Evolutionary conservation across 75 land plant genomes (phyloP).

Genomic region (Cupressus sempervirens): DNA sequence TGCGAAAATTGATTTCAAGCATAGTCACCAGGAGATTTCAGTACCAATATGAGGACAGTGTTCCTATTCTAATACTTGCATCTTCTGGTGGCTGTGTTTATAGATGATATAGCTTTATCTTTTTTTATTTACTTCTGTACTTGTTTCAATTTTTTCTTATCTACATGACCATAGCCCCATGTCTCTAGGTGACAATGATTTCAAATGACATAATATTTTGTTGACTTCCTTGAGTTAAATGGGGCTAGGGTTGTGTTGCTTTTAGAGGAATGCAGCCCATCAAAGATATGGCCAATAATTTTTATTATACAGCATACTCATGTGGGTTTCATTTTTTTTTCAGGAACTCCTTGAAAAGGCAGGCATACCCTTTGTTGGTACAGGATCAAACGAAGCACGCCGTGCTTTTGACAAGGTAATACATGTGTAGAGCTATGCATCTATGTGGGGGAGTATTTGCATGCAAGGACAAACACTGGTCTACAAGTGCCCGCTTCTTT

Average conservation of each 20-base stretch:
- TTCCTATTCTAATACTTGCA: no score
- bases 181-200: neutral
- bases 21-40: no score
- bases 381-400: slow-evolving; percentile 56
- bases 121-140: no score
- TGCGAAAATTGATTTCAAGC: neutral
- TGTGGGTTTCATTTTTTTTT: slow-evolving; percentile 4
- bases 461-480: neutral
- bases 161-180: no score
- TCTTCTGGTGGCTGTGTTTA: no score
- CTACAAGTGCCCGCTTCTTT: neutral
- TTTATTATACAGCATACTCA: neutral
- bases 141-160: no score
- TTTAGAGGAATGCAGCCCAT: neutral
- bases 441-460: neutral
- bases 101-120: no score
- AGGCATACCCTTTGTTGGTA: slow-evolving; percentile 72
- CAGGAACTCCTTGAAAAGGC: slow-evolving; percentile 76
- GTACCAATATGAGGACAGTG: no score
- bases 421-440: neutral
- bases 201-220: neutral
- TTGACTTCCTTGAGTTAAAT: neutral
- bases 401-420: slow-evolving; percentile 79
- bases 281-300: neutral
- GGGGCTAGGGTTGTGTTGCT: neutral